Conservation (phyloP, 148 eudicot genomes). For the Drosera capensis region DNA sequence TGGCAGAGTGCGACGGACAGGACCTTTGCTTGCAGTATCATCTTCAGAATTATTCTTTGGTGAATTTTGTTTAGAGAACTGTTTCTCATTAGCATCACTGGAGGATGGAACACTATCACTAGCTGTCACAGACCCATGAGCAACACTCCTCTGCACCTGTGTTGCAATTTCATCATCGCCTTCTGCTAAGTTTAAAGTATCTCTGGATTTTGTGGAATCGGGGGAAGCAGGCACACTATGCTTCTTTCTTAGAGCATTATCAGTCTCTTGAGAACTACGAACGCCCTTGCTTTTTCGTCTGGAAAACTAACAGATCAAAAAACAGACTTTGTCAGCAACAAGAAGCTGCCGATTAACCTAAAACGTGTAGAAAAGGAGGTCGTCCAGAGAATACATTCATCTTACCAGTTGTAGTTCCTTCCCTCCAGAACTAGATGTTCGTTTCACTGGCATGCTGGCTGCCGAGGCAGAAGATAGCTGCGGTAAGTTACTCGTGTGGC, state of each 20-base stretch:
- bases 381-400: constrained; percentile 4
- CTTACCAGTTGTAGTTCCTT: constrained; percentile 57
- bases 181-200: constrained; percentile 31
- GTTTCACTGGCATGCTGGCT: constrained; percentile 53
- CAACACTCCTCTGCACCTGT: constrained; percentile 28
- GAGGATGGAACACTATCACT: constrained; percentile 39
- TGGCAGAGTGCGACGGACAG: constrained; percentile 68
- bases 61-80: constrained; percentile 25
- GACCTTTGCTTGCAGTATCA: constrained; percentile 32
- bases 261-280: constrained; percentile 36
- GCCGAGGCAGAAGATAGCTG: constrained; percentile 57
- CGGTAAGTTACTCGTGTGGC: constrained; percentile 73
- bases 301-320: constrained; percentile 41
- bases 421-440: constrained; percentile 54
- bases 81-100: constrained; percentile 31
- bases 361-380: background rate
- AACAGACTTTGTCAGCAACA: too few relatives aligned
- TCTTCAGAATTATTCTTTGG: constrained; percentile 41
- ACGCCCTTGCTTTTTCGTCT: constrained; percentile 65
- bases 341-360: too few relatives aligned
- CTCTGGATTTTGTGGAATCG: constrained; percentile 33
- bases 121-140: constrained; percentile 21
- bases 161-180: constrained; percentile 23
- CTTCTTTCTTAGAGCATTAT: constrained; percentile 40
- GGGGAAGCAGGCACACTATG: constrained; percentile 37